Evolutionary conservation across 306 rosid genomes (phyloP).

Genomic region (Boehmeria nivea): DNA sequence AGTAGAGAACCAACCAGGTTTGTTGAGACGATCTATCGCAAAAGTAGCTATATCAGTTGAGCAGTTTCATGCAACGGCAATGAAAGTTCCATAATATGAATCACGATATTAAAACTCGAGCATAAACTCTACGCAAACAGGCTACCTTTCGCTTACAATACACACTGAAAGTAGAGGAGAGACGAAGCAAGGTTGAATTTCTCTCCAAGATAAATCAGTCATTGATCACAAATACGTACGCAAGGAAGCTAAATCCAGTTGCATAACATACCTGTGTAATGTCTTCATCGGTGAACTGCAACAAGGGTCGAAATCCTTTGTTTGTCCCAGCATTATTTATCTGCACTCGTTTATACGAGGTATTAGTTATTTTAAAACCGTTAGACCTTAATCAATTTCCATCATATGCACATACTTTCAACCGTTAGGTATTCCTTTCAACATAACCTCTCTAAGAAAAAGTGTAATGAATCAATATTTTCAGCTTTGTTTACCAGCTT

Average conservation of each 20-base stretch:
- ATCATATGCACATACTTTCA: too few species aligned
- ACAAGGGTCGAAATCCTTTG: slow-evolving; percentile 92
- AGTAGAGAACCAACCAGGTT: slow-evolving; percentile 87
- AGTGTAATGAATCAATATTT: too few species aligned
- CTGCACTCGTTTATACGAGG: slow-evolving; percentile 28
- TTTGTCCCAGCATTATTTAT: slow-evolving; percentile 90
- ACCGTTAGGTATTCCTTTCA: too few species aligned
- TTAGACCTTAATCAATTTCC: too few species aligned
- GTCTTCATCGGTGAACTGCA: slow-evolving; percentile 86
- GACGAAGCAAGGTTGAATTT: neutral
- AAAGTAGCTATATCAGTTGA: neutral
- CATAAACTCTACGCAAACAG: too few species aligned
- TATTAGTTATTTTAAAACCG: too few species aligned
- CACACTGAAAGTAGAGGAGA: neutral
- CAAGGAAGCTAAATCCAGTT: neutral
- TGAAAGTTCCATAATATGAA: too few species aligned
- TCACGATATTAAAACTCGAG: too few species aligned
- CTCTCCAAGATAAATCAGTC: neutral
- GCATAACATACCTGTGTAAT: slow-evolving; percentile 63
- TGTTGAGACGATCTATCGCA: slow-evolving; percentile 78
- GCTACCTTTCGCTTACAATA: too few species aligned
- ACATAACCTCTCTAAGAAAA: too few species aligned
- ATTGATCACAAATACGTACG: too few species aligned
- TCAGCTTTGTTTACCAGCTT: too few species aligned
- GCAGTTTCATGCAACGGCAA: neutral